A percentile compares a stretch with the other conserved stretches of the same genome.
Evolutionary conservation across 2,329 filamentous ascomycete genomes (phyloP).

Genomic region (Elsinoe ampelina): DNA sequence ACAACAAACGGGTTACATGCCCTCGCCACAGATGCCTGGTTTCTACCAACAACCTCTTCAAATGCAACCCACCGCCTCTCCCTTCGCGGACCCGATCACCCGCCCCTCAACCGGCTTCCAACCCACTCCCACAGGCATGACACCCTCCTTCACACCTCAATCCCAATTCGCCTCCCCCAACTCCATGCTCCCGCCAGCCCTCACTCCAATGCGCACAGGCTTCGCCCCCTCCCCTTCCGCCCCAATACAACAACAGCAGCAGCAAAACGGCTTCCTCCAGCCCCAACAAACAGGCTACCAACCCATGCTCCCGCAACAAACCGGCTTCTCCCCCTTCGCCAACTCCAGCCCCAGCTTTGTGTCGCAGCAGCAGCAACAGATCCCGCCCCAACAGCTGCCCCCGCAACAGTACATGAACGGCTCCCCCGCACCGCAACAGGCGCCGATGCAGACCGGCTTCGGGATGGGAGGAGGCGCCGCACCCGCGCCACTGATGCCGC

Average conservation of each 20-base stretch:
- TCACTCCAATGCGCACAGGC: constrained; percentile 43
- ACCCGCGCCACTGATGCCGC: constrained; percentile 54
- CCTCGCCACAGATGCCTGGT: constrained; percentile 31
- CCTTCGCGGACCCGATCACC: constrained; percentile 48
- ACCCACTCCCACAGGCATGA: constrained; percentile 27
- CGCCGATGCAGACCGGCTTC: constrained; percentile 9
- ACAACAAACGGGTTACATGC: constrained; percentile 34
- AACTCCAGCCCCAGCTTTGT: not conserved
- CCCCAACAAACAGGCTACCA: constrained; percentile 41
- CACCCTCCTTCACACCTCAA: constrained; percentile 23
- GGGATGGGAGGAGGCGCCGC: not conserved
- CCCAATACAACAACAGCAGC: constrained; percentile 7
- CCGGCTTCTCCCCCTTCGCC: constrained; percentile 23
- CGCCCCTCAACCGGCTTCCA: constrained; percentile 42
- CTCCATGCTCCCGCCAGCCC: constrained; percentile 31
- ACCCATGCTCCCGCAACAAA: constrained; percentile 38
- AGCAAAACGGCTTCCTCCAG: constrained; percentile 36
- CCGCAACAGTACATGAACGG: constrained; percentile 15
- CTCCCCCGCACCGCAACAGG: constrained; percentile 20
- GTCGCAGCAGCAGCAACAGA: not conserved
- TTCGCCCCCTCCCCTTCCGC: constrained; percentile 26
- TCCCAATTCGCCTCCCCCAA: constrained; percentile 39
- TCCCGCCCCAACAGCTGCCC: constrained; percentile 2
- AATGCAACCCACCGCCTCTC: constrained; percentile 37
- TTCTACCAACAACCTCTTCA: constrained; percentile 40